Conservation (phyloP, 2,329 filamentous ascomycete species). For the Pochonia chlamydosporia region DNA sequence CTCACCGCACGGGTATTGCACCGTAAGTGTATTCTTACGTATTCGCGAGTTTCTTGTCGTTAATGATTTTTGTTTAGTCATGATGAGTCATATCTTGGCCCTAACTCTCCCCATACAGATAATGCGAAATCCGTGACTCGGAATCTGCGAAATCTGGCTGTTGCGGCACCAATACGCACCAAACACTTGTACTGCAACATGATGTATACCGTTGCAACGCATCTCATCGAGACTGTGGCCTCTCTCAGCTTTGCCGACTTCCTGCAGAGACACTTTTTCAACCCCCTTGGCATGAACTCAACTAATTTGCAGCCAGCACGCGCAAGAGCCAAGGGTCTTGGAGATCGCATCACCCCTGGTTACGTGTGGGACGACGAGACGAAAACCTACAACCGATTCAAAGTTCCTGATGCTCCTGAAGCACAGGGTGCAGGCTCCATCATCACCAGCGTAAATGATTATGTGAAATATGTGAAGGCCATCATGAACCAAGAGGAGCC, state of each 20-base stretch:
- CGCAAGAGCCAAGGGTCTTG: constrained; percentile 9
- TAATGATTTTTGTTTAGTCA: too few species aligned
- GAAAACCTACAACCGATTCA: not conserved
- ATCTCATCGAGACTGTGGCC: constrained; percentile 13
- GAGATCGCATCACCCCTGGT: constrained; percentile 7
- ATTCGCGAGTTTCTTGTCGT: too few species aligned
- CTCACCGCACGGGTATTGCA: constrained; percentile 15
- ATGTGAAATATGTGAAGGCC: constrained; percentile 17
- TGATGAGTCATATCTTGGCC: constrained; percentile 3
- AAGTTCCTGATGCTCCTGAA: constrained; percentile 13
- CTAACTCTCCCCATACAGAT: constrained; percentile 11
- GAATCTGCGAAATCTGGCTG: constrained; percentile 16
- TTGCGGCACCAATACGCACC: constrained; percentile 12
- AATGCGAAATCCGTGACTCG: constrained; percentile 13
- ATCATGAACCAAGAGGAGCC: constrained; percentile 13
- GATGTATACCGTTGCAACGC: constrained; percentile 16
- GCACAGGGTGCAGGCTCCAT: constrained; percentile 20
- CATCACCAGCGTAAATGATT: constrained; percentile 17
- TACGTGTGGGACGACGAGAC: constrained; percentile 8
- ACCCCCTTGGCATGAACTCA: constrained; percentile 17
- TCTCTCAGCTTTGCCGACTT: constrained; percentile 11
- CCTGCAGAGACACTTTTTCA: constrained; percentile 14
- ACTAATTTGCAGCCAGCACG: constrained; percentile 15
- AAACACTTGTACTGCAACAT: constrained; percentile 17
- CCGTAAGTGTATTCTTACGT: too few species aligned